These are phyloP conservation scores for Borovskyia barvae DNA, from an alignment of 208 protist species.

Conservation along the genomic window DNA sequence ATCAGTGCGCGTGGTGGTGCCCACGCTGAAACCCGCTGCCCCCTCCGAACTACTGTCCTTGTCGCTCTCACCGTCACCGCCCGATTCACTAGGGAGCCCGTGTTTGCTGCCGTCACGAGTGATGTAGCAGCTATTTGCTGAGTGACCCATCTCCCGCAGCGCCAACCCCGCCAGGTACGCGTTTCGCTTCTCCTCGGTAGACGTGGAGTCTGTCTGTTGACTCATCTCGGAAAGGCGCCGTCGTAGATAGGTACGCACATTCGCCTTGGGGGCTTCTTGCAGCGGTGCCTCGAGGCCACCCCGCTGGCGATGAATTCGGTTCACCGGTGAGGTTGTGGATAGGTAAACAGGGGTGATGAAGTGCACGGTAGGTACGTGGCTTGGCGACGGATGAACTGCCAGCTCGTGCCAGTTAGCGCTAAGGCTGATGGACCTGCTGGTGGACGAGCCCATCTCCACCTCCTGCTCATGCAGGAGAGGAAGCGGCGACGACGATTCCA, in stretches of 20 bases:
- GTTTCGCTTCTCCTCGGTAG: background rate
- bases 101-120: background rate
- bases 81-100: background rate
- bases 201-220: background rate
- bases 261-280: too few relatives aligned
- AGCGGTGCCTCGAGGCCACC: too few relatives aligned
- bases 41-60: slow-evolving; percentile 1
- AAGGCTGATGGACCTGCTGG: slow-evolving; percentile 3
- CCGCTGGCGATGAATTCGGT: too few relatives aligned
- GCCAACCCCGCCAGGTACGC: slow-evolving; percentile 11
- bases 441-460: background rate
- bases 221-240: slow-evolving; percentile 18
- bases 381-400: background rate
- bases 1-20: too few relatives aligned
- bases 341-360: background rate
- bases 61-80: background rate
- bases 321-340: too few relatives aligned
- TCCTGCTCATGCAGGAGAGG: too few relatives aligned
- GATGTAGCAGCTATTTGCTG: background rate
- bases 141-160: slow-evolving; percentile 21
- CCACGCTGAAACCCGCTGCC: too few relatives aligned
- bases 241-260: slow-evolving; percentile 10
- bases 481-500: too few relatives aligned
- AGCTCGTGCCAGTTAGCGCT: background rate
- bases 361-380: background rate